A percentile compares a stretch with the other conserved stretches of the same genome.
phyloP scores from a whole-genome alignment of 208 protist genomes.

The Wallacemonas rigidus region DNA sequence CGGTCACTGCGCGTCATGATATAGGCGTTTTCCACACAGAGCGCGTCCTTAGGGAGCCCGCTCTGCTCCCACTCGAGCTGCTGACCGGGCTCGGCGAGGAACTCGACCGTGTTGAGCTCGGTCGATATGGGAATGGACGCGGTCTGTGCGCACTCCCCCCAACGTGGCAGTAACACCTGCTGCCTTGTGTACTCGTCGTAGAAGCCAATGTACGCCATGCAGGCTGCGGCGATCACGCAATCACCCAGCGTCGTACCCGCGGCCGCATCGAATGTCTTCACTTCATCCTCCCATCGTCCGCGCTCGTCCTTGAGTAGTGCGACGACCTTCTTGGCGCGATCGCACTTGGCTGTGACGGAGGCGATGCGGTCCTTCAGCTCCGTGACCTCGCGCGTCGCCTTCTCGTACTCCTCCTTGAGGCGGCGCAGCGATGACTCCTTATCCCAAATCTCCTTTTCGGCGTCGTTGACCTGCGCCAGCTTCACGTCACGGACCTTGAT shows the following conservation, averaged over 20 bases:
- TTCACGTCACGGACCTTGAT: constrained; percentile 70
- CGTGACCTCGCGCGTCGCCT: constrained; percentile 92
- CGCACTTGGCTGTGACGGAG: constrained; percentile 87
- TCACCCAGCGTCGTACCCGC: constrained; percentile 96
- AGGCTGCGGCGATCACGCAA: constrained; percentile 94
- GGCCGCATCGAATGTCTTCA: constrained; percentile 79
- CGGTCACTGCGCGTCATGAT: constrained; percentile 94
- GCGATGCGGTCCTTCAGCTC: constrained; percentile 90
- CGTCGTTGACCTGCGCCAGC: constrained; percentile 47
- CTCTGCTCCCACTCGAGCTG: constrained; percentile 94
- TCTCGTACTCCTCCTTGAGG: constrained; percentile 95
- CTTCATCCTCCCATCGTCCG: constrained; percentile 94
- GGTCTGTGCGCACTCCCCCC: constrained; percentile 73
- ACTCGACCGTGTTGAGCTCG: constrained; percentile 87
- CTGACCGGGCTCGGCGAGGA: constrained; percentile 91
- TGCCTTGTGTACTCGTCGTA: constrained; percentile 96
- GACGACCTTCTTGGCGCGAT: constrained; percentile 93
- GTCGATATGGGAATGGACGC: constrained; percentile 46
- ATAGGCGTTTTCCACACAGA: constrained; percentile 98
- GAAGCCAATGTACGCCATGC: constrained; percentile 98
- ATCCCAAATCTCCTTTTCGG: constrained; percentile 77
- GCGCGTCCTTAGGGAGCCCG: constrained; percentile 95
- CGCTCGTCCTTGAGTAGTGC: constrained; percentile 93
- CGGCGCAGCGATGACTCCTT: constrained; percentile 87
- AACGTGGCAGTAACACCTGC: constrained; percentile 84